phyloP scores from a whole-genome alignment of 129 eudicot genomes.

The Deinandra increscens region DNA sequence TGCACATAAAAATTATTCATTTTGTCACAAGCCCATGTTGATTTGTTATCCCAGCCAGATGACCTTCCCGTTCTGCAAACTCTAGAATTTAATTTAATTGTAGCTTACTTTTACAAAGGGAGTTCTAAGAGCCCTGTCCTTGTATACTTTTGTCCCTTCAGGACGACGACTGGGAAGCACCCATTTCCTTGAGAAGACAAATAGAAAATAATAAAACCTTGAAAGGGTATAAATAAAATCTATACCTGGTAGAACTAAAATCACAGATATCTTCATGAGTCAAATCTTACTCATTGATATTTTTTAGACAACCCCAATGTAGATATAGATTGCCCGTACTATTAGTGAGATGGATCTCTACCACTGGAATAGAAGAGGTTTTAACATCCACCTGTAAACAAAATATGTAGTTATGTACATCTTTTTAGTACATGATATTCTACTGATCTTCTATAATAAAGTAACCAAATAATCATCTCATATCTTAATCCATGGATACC shows the following conservation, averaged over 20 bases:
- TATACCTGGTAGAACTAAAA: conserved; percentile 10
- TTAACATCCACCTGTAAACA: conserved; percentile 59
- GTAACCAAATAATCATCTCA: background rate
- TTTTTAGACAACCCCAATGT: conserved; percentile 76
- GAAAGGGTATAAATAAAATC: background rate
- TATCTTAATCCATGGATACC: conserved; percentile 41
- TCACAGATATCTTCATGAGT: conserved; percentile 13
- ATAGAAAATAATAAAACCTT: conserved; percentile 12
- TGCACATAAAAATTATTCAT: background rate
- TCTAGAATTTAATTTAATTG: background rate
- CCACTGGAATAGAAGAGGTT: conserved; percentile 39
- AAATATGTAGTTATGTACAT: conserved; percentile 9
- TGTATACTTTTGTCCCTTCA: conserved; percentile 67
- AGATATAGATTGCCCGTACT: conserved; percentile 51
- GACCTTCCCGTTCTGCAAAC: background rate
- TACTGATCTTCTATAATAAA: conserved; percentile 13
- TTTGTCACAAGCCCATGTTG: conserved; percentile 5
- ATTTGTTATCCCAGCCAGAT: background rate
- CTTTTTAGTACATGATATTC: conserved; percentile 11
- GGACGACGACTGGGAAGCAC: conserved; percentile 71
- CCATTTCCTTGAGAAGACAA: conserved; percentile 50
- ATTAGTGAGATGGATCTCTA: conserved; percentile 59
- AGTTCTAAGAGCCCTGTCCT: conserved; percentile 80
- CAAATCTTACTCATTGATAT: conserved; percentile 48
- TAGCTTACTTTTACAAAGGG: conserved; percentile 66